Base-by-base conservation (phyloP, 352 stramenopile genomes). In the Phytopythium cucurbitacearum region DNA sequence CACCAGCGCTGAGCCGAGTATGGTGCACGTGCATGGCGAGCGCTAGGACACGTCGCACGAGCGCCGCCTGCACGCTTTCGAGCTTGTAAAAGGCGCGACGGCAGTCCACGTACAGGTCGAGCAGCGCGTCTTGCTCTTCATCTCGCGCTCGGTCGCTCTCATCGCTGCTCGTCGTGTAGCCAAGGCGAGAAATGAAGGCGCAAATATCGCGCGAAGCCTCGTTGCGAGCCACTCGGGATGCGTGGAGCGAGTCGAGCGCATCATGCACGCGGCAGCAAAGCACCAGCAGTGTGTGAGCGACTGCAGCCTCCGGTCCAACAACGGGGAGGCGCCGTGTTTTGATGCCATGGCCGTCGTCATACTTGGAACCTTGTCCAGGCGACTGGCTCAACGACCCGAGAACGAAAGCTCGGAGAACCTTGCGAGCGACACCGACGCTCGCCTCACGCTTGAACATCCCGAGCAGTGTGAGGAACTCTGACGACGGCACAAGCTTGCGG, bases 41-140 rank as follows among this genome's bases (percentile, higher is more conserved):
- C 9, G 65, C 59, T 11, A 89, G 56, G 3, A 91, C 81, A 35
- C 71, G 71, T 15, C 64, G 75, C 3, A 80, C 73, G 0, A 96
- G 59, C 5, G 73, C 59, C 0, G 67, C 59, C 33, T 90, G 88
- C 35, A 96, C 77, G 7, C 50, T 56, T 41, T 96, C 87, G 7
- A 96, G 60, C 54, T 96, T 96, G 71, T 87, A 90, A 53, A 96
- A 97, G 1, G 76, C 74, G 12, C 80, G 80, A 34, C 89, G 83
- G 42, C 82, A 95, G 42, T 96, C 86, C 10, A 90, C 90, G 60
- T 95, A 96, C 12, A 96, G 64, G 68, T 89, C 80, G 16, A 97
- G 58, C 21, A 96, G 57, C 16, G 79, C 80, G 42, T 96, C 87
- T 47, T 92, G 66, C 28, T 95, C 83, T 39, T 91, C 79, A 13